Base-by-base conservation (phyloP, 1,139 yeast genomes). In the Candida anutae region DNA sequence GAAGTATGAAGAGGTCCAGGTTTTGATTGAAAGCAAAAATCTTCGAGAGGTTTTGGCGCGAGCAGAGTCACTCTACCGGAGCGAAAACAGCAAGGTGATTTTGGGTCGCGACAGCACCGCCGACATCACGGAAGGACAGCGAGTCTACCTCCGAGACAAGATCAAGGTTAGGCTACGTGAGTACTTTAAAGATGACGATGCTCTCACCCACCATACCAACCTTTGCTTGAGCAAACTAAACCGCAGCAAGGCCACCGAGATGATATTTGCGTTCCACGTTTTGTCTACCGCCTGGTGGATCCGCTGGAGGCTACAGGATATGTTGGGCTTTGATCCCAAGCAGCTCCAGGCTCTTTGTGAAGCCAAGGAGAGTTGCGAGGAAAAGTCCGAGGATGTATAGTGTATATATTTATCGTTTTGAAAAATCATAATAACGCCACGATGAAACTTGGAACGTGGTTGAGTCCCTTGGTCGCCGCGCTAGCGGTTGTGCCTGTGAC, bases 231-330 rank as follows among this genome's bases (percentile, higher is more conserved):
- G 27, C 2, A 21, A 27, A 1, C 22, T 68, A 34, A 44, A 49
- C 6, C 59, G 51, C 31, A 47, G 52, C 3, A 50, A 58, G 15
- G 78, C 74, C 0, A 45, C 67, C 0, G 48, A 55, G 16, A 39
- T 75, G 27, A 58, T 74, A 3, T 73, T 74, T 48, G 76, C 74
- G 0, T 39, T 42, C 13, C 48, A 42, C 27, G 57, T 48, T 29
- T 55, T 63, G 2, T 28, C 38, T 13, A 40, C 38, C 15, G 33
- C 55, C 5, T 36, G 55, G 15, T 47, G 52, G 47, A 41, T 52
- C 3, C 39, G 42, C 18, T 58, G 62, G 62, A 58, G 57, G 26
- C 35, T 61, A 5, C 50, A 48, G 21, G 43, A 33, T 25, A 26
- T 56, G 25, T 29, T 56, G n/a, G 59, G 61, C 1, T n/a, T n/a